Percentiles rank a stretch among this genome's conserved stretches.
phyloP scores from a whole-genome alignment of 78 protist species.

The Dictyostelium firmibasis region DNA sequence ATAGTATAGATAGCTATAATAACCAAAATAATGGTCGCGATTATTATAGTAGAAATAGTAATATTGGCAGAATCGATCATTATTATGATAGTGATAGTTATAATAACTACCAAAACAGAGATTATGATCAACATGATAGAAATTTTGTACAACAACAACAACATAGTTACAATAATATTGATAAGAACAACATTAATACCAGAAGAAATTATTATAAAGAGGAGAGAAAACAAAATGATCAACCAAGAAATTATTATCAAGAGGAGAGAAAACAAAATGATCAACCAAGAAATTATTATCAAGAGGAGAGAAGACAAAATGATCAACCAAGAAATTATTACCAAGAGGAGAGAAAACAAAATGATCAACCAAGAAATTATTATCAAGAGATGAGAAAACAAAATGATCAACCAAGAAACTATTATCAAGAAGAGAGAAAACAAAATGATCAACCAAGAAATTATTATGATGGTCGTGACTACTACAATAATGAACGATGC shows the following conservation, averaged over 20 bases:
- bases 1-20: background rate
- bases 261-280: no score
- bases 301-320: no score
- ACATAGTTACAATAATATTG: background rate
- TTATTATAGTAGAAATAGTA: background rate
- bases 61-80: background rate
- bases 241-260: background rate
- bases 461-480: no score
- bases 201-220: no score
- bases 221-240: no score
- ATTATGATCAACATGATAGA: background rate
- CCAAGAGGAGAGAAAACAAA: no score
- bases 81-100: background rate
- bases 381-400: background rate
- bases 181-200: background rate
- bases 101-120: background rate
- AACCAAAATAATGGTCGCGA: background rate
- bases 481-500: no score
- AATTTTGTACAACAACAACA: background rate
- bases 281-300: background rate
- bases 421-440: no score
- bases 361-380: no score
- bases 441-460: background rate
- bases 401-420: background rate
- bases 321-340: no score